Evolutionary conservation across 1,284 basidiomycete genomes (phyloP).

Genomic region (Ceratobasidium sp.): DNA sequence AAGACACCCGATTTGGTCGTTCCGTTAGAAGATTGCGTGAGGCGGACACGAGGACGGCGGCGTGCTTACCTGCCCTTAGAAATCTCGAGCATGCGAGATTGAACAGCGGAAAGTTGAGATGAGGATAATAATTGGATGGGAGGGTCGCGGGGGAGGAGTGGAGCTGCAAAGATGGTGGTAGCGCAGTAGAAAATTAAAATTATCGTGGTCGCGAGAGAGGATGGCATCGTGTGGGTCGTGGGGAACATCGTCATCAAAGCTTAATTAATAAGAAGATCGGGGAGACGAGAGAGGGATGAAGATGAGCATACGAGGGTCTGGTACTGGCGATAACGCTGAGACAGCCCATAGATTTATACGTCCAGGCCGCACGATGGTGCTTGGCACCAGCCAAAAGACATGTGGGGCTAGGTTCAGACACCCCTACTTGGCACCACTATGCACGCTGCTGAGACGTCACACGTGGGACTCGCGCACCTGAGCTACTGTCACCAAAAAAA

Average conservation of each 20-base stretch:
- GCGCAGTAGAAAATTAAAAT: not conserved
- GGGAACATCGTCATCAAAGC: not conserved
- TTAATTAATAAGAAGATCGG: not conserved
- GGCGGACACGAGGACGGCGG: constrained; percentile 6
- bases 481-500: not conserved
- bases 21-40: not conserved
- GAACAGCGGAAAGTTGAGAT: constrained; percentile 7
- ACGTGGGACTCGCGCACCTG: not conserved
- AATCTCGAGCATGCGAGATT: constrained; percentile 29
- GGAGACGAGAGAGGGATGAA: not conserved
- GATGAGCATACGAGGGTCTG: not conserved
- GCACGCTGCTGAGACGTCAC: constrained; percentile 3
- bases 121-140: not conserved
- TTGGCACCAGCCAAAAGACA: not conserved
- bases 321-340: not conserved
- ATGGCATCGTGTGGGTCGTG: not conserved
- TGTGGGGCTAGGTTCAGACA: not conserved
- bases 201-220: not conserved
- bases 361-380: not conserved
- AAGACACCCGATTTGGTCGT: not conserved
- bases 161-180: not conserved
- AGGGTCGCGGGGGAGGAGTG: constrained; percentile 1
- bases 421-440: not conserved
- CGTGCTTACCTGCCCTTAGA: constrained; percentile 35
- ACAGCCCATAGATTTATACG: not conserved